Evolutionary conservation across 139 green algal genomes (phyloP).

Genomic region (Picochlorum sp.): DNA sequence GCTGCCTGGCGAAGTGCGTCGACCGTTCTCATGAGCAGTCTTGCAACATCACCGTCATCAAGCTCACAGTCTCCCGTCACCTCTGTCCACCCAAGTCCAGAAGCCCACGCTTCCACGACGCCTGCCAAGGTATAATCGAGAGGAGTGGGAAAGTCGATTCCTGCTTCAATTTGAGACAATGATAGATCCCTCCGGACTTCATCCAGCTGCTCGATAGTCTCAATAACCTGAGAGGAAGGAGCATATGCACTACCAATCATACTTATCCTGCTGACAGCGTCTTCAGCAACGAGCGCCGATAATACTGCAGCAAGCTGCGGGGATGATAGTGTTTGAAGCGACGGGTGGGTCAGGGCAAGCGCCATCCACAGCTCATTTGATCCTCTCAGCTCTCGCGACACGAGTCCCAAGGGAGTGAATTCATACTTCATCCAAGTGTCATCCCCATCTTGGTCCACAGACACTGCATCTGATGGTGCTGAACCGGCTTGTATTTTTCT

Average conservation of each 20-base stretch:
- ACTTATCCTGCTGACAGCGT: constrained; percentile 32
- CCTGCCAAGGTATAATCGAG: constrained; percentile 40
- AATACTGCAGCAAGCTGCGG: constrained; percentile 55
- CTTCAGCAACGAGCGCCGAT: constrained; percentile 42
- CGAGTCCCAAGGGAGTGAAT: constrained; percentile 50
- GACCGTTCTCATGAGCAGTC: constrained; percentile 64
- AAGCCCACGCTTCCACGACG: constrained; percentile 74
- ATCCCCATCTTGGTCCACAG: neutral
- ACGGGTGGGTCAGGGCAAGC: constrained; percentile 53
- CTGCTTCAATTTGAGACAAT: constrained; percentile 44
- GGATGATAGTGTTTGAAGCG: constrained; percentile 35
- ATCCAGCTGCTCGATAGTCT: constrained; percentile 50
- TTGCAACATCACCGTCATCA: constrained; percentile 79
- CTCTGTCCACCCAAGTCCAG: constrained; percentile 50
- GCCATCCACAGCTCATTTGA: constrained; percentile 88
- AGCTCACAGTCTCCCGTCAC: constrained; percentile 54
- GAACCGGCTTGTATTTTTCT: neutral
- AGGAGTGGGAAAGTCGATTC: constrained; percentile 23
- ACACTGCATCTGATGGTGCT: neutral
- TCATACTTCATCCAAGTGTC: neutral
- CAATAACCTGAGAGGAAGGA: constrained; percentile 27
- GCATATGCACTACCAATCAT: constrained; percentile 33
- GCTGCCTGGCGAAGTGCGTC: constrained; percentile 70
- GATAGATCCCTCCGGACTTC: constrained; percentile 32
- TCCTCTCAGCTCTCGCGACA: constrained; percentile 56